Evolutionary conservation across 208 protist genomes (phyloP).

Genomic region (Acanthamoeba comandoni): DNA sequence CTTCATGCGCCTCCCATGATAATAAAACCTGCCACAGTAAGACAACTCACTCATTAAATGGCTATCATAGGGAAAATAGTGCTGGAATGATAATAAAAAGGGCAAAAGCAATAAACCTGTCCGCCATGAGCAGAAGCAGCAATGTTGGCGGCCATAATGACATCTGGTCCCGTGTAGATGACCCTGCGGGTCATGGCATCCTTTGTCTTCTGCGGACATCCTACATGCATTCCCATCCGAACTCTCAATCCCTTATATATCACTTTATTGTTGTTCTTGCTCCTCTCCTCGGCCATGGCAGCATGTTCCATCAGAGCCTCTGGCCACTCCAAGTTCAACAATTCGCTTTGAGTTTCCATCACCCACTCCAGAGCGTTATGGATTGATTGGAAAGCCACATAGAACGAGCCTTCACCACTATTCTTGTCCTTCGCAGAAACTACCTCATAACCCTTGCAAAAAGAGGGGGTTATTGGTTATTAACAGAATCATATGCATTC

Average conservation of each 20-base stretch:
- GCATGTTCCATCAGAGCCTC: conserved; percentile 57
- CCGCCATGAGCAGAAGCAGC: conserved; percentile 59
- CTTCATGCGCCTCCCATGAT: not conserved
- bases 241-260: conserved; percentile 67
- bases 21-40: conserved; percentile 35
- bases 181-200: conserved; percentile 53
- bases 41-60: not conserved
- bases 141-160: conserved; percentile 27
- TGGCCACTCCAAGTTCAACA: conserved; percentile 61
- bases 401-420: conserved; percentile 64
- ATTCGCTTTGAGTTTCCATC: conserved; percentile 21
- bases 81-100: not conserved
- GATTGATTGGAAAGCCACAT: conserved; percentile 24
- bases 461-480: not conserved
- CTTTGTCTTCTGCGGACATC: conserved; percentile 2
- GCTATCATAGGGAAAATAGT: not conserved
- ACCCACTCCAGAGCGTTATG: conserved; percentile 32
- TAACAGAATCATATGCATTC: not conserved
- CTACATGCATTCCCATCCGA: conserved; percentile 63
- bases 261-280: conserved; percentile 52
- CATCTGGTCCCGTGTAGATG: conserved; percentile 44
- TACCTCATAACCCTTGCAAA: conserved; percentile 57
- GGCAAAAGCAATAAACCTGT: conserved; percentile 28
- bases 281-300: conserved; percentile 62
- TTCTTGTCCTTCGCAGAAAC: conserved; percentile 6